phyloP scores from a whole-genome alignment of 257 asterid species.

The Dorcoceras hygrometricum region DNA sequence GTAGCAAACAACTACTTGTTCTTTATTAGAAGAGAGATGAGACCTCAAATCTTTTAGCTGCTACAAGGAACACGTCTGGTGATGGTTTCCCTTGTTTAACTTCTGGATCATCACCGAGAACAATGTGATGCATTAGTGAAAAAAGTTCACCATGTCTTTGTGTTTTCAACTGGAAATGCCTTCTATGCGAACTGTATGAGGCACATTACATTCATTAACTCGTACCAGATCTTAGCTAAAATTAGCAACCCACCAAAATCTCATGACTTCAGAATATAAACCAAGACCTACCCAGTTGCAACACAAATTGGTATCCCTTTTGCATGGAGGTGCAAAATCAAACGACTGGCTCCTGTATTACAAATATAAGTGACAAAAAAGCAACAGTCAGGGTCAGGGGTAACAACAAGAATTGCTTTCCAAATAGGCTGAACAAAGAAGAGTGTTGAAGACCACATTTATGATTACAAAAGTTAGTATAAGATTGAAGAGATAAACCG shows the following conservation, averaged over 20 bases:
- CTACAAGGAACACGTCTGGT: constrained; percentile 89
- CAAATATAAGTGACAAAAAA: constrained; percentile 21
- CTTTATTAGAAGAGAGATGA: constrained; percentile 16
- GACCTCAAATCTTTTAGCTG: constrained; percentile 90
- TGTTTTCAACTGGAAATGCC: constrained; percentile 90
- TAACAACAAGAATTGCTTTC: background rate
- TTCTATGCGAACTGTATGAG: constrained; percentile 75
- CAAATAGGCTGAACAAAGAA: background rate
- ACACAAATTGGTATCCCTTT: constrained; percentile 86
- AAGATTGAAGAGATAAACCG: background rate
- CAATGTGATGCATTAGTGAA: constrained; percentile 85
- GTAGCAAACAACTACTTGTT: constrained; percentile 3
- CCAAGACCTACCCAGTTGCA: constrained; percentile 71
- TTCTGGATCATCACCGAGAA: constrained; percentile 95
- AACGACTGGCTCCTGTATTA: constrained; percentile 64
- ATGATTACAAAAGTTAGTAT: constrained; percentile 3
- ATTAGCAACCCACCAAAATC: constrained; percentile 11
- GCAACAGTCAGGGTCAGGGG: background rate
- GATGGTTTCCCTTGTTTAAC: constrained; percentile 95
- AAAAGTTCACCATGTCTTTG: constrained; percentile 72
- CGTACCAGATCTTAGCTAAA: constrained; percentile 21
- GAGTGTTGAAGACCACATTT: constrained; percentile 5
- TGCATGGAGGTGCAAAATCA: constrained; percentile 77
- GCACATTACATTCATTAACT: constrained; percentile 26
- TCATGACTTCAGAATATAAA: constrained; percentile 9